These are phyloP conservation scores for Scutellaria barbata DNA, from an alignment of 257 asterid species.

Conservation along the genomic window DNA sequence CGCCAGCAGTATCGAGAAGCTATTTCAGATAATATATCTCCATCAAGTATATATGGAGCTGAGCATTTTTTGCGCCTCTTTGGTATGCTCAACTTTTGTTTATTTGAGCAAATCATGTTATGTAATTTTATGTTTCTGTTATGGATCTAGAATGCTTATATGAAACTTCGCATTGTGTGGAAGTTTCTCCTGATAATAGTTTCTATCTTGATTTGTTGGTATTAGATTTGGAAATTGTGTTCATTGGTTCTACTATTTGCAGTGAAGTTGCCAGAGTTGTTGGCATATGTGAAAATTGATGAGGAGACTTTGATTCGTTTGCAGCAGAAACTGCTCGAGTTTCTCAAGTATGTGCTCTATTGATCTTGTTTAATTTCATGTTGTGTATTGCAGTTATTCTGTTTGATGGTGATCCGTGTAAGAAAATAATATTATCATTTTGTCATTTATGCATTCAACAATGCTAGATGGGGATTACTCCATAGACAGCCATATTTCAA, in stretches of 20 bases:
- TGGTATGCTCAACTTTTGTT: constrained; percentile 55
- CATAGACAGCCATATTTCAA: background rate
- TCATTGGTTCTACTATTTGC: constrained; percentile 48
- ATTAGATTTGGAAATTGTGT: constrained; percentile 15
- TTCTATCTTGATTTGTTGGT: constrained; percentile 22
- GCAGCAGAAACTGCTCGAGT: constrained; percentile 86
- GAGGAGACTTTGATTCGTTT: constrained; percentile 69
- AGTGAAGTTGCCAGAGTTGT: constrained; percentile 90
- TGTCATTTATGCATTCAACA: background rate
- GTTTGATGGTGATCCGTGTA: background rate
- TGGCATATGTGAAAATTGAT: constrained; percentile 71
- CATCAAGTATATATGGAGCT: constrained; percentile 93
- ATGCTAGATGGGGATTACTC: background rate
- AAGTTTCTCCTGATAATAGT: background rate
- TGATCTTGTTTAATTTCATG: constrained; percentile 21
- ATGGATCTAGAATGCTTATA: background rate
- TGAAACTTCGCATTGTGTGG: background rate
- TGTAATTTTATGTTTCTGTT: background rate
- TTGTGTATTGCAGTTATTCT: constrained; percentile 1
- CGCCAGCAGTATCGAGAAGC: constrained; percentile 81
- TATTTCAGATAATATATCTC: constrained; percentile 59
- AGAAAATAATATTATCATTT: background rate
- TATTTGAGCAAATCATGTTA: background rate
- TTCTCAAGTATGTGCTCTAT: constrained; percentile 67
- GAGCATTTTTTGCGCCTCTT: constrained; percentile 96